These are phyloP conservation scores for Colletotrichum sojae DNA, from an alignment of 2,329 filamentous ascomycete species.

Conservation along the genomic window DNA sequence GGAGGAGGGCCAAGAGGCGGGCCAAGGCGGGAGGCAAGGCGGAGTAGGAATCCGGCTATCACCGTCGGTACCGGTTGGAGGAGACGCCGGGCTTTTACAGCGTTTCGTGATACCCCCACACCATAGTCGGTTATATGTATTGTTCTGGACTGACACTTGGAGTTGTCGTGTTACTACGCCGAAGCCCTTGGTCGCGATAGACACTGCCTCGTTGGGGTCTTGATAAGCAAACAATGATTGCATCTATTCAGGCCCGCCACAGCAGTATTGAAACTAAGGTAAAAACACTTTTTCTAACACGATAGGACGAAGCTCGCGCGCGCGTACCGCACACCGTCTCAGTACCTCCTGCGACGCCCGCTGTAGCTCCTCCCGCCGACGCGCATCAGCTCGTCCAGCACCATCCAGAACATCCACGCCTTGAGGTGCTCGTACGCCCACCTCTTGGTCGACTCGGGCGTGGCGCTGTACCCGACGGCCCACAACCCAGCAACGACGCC, in stretches of 20 bases:
- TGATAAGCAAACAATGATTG: too few relatives aligned
- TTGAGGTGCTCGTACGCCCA: conserved; percentile 45
- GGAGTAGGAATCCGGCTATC: background rate
- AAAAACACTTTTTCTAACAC: too few relatives aligned
- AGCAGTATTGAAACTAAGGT: too few relatives aligned
- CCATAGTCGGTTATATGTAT: too few relatives aligned
- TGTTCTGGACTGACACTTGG: too few relatives aligned
- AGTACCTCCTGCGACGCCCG: conserved; percentile 24
- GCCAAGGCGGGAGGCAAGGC: background rate
- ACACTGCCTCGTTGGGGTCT: too few relatives aligned
- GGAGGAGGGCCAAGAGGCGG: conserved; percentile 16
- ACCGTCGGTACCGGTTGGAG: background rate
- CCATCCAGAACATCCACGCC: conserved; percentile 39
- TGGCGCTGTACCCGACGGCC: conserved; percentile 42
- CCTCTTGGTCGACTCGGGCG: conserved; percentile 35
- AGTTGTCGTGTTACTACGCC: too few relatives aligned
- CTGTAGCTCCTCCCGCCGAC: conserved; percentile 34
- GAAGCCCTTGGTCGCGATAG: too few relatives aligned
- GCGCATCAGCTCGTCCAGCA: conserved; percentile 42
- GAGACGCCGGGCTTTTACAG: background rate
- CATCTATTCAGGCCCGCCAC: too few relatives aligned
- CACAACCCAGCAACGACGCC: conserved; percentile 41
- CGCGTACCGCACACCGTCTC: too few relatives aligned
- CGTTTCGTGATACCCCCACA: background rate
- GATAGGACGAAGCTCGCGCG: too few relatives aligned